Conservation (phyloP, 345 rosid species). For the Aegle marmelos region DNA sequence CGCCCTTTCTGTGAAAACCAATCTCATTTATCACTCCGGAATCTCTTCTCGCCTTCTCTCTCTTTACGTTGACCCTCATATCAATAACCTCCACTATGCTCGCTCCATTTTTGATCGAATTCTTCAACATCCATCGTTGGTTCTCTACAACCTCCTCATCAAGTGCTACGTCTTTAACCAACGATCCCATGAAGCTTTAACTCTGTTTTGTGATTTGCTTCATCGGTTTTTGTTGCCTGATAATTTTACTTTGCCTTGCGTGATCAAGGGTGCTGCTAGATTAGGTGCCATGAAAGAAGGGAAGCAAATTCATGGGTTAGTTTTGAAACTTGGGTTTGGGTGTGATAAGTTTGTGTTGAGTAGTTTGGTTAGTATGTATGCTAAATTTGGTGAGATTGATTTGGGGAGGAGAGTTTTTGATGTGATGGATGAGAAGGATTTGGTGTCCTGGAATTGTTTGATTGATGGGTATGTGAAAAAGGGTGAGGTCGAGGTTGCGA, state of each 20-base stretch:
- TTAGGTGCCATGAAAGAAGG: constrained; percentile 48
- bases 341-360: constrained; percentile 53
- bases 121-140: constrained; percentile 20
- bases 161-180: constrained; percentile 44
- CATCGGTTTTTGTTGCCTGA: constrained; percentile 31
- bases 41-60: constrained; percentile 46
- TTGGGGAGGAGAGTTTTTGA: constrained; percentile 43
- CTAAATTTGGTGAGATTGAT: constrained; percentile 39
- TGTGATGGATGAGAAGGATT: constrained; percentile 37
- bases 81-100: constrained; percentile 41
- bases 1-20: constrained; percentile 41
- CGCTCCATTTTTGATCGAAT: constrained; percentile 42
- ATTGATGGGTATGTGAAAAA: constrained; percentile 45
- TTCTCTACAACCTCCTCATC: constrained; percentile 47
- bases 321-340: constrained; percentile 41
- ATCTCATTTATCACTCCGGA: constrained; percentile 29
- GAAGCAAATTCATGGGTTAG: constrained; percentile 54
- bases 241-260: constrained; percentile 48
- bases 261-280: constrained; percentile 51
- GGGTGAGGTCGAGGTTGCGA: constrained; percentile 37
- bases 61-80: constrained; percentile 31
- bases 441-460: constrained; percentile 46
- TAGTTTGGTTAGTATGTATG: constrained; percentile 51
- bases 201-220: constrained; percentile 32
- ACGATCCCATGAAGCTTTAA: constrained; percentile 40